phyloP scores from a whole-genome alignment of 1,284 basidiomycete genomes.

The Coriolopsis trogii region DNA sequence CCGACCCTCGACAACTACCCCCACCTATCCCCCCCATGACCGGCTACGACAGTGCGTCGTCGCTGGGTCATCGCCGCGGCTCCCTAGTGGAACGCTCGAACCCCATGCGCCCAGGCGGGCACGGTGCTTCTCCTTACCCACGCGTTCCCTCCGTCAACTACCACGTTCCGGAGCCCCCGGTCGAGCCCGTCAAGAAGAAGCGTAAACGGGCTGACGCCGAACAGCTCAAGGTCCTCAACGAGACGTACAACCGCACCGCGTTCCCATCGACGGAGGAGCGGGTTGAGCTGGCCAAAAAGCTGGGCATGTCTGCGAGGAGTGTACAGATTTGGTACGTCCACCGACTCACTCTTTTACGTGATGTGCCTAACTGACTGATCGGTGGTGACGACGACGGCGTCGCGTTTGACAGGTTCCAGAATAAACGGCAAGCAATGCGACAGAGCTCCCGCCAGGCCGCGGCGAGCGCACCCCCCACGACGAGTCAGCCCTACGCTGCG shows the following conservation, averaged over 20 bases:
- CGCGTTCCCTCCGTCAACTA: constrained; percentile 36
- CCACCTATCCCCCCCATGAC: constrained; percentile 37
- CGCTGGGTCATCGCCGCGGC: constrained; percentile 29
- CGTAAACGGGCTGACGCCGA: constrained; percentile 80
- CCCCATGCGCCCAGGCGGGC: constrained; percentile 29
- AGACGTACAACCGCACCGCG: constrained; percentile 76
- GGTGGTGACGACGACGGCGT: constrained; percentile 4
- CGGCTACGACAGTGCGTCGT: constrained; percentile 29
- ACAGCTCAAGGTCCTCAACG: constrained; percentile 79
- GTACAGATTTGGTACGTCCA: constrained; percentile 79
- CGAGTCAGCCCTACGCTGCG: constrained; percentile 57
- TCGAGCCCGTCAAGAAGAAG: constrained; percentile 81
- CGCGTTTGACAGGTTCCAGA: constrained; percentile 72
- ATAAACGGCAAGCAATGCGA: constrained; percentile 79
- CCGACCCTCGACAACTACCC: constrained; percentile 33
- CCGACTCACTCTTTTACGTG: constrained; percentile 16
- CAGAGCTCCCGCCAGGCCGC: constrained; percentile 70
- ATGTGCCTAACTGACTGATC: constrained; percentile 8
- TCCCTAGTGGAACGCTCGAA: constrained; percentile 36
- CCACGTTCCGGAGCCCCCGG: constrained; percentile 30
- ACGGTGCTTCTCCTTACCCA: constrained; percentile 45
- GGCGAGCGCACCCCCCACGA: constrained; percentile 41
- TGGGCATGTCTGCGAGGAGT: constrained; percentile 82
- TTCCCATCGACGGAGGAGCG: constrained; percentile 86
- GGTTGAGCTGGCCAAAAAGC: constrained; percentile 68